Evolutionary conservation across 2,329 filamentous ascomycete species (phyloP), one percentile per base, ranked within the genome.

Genomic region (Cladosporium velox): DNA sequence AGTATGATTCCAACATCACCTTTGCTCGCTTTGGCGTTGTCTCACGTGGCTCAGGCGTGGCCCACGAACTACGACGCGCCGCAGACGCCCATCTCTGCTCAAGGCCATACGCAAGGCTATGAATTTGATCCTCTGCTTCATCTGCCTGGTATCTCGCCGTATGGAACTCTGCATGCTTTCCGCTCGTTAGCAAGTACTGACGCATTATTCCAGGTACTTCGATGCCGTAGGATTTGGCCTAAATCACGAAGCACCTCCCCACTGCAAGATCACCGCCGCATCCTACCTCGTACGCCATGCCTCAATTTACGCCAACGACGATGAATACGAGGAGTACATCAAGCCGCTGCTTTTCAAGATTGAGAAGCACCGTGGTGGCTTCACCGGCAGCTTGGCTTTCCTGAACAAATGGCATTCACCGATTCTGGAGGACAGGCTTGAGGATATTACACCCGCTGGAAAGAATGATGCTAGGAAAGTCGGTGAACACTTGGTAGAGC

Each of bases 291-390:
- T 83, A 18, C 85, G 86, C n/a, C 86, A 87, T 69, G 85, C 85
- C 0, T 85, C 86, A 41, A 87, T 87, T 65, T 87, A 86, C 70
- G 83, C 84, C 69, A 87, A 87, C 68, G 85, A 87, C 70, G 85
- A 82, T 66, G 86, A 88, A 71, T 86, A 83, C 59, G 84, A 87
- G 68, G 78, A 80, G 47, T 87, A 86, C 70, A 84, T 87, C 26
- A 81, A 85, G 71, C 84, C 85, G 0, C 86, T 87, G 58, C 71
- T 87, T 18, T 74, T 80, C 61, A 67, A 72, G 24, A 71, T 69
- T 5, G 65, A 69, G 21, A 69, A 67, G 49, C 52, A 64, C 52
- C 61, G 66, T 26, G 54, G 58, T 26, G 66, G 65, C 26, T 70
- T 64, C 52, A 62, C 54, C 15, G 68, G 68, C 14, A 30, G 26